These are phyloP conservation scores for Stachybotrys elegans DNA, from an alignment of 2,329 filamentous ascomycete genomes.

Conservation along the genomic window DNA sequence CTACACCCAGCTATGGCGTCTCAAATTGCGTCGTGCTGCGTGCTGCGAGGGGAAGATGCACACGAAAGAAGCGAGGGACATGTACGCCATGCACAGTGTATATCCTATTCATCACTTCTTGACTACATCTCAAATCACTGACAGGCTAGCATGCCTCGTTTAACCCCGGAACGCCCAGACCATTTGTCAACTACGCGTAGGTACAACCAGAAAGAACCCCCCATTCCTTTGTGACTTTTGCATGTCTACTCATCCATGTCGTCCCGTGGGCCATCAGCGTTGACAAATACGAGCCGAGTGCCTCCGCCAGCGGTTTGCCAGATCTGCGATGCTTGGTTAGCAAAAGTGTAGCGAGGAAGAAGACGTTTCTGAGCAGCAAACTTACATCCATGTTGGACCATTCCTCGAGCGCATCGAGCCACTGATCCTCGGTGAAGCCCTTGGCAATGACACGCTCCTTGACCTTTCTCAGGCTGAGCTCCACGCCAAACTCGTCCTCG, in stretches of 20 bases:
- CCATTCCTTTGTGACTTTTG: conserved; percentile 11
- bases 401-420: conserved; percentile 79
- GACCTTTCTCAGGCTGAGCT: conserved; percentile 83
- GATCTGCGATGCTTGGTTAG: conserved; percentile 50
- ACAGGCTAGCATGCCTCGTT: no score
- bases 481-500: conserved; percentile 48
- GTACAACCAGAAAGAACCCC: conserved; percentile 12
- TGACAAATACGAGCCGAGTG: conserved; percentile 67
- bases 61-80: no score
- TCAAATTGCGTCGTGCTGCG: no score
- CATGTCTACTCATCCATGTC: conserved; percentile 40
- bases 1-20: no score
- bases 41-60: no score
- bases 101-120: not conserved
- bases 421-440: conserved; percentile 94
- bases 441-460: conserved; percentile 90
- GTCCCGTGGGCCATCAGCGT: conserved; percentile 41
- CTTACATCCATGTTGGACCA: conserved; percentile 87
- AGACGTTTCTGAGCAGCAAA: conserved; percentile 21
- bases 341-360: conserved; percentile 7
- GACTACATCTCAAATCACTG: not conserved
- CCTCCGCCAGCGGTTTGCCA: conserved; percentile 74
- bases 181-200: no score
- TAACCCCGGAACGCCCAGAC: no score
- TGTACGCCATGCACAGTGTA: no score